phyloP scores from a whole-genome alignment of 225 moss, liverwort and hornwort genomes.

The Marchantia paleacea region DNA sequence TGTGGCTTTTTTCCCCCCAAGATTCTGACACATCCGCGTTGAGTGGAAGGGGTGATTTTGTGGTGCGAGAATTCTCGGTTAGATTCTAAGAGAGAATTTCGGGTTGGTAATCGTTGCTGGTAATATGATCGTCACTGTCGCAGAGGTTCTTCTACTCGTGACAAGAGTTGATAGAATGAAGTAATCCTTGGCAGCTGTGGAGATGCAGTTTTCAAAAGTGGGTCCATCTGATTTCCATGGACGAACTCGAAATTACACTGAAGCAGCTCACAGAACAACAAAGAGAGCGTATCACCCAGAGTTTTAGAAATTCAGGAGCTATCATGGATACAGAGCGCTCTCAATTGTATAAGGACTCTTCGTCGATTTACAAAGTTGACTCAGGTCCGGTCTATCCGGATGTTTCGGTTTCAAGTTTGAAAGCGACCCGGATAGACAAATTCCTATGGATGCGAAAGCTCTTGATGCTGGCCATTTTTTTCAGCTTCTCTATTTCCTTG shows the following conservation, averaged over 20 bases:
- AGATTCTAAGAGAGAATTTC: no score
- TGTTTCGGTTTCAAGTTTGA: slow-evolving; percentile 35
- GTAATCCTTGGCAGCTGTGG: neutral
- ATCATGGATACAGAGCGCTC: slow-evolving; percentile 32
- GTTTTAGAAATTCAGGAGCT: slow-evolving; percentile 42
- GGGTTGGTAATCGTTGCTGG: no score
- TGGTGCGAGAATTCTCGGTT: no score
- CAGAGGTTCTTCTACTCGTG: no score
- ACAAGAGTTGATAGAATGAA: neutral
- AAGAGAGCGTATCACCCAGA: slow-evolving; percentile 38
- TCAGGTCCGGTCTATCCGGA: slow-evolving; percentile 29
- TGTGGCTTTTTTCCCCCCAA: no score
- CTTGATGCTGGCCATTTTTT: slow-evolving; percentile 43
- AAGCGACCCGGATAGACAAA: slow-evolving; percentile 37
- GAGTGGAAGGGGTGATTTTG: no score
- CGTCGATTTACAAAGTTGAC: slow-evolving; percentile 28
- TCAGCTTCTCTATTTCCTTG: slow-evolving; percentile 51
- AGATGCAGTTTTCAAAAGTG: neutral
- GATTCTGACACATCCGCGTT: no score
- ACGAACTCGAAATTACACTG: slow-evolving; percentile 16
- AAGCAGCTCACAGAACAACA: slow-evolving; percentile 33
- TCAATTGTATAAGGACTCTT: slow-evolving; percentile 24
- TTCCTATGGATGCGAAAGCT: slow-evolving; percentile 57
- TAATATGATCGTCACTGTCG: no score
- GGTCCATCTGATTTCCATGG: neutral